Conservation (phyloP, 208 protist species). For the Strigomonas culicis region DNA sequence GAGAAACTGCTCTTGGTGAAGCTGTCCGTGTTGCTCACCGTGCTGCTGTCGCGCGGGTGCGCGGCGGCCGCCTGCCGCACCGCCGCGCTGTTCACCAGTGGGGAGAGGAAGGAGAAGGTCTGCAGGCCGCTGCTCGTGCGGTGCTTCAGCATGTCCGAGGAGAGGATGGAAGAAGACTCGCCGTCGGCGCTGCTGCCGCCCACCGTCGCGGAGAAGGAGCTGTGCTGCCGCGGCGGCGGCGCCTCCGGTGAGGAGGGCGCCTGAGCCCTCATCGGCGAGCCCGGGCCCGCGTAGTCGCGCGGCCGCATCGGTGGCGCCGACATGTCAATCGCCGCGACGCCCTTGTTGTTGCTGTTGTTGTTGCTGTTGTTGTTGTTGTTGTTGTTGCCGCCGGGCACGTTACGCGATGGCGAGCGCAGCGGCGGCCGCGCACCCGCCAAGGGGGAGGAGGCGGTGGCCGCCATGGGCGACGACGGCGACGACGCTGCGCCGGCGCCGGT, state of each 20-base stretch:
- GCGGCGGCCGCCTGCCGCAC: neutral
- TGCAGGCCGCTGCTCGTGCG: neutral
- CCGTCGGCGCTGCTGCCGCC: neutral
- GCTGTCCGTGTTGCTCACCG: no score
- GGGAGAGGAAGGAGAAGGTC: neutral
- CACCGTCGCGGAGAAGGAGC: neutral
- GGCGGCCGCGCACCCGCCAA: neutral
- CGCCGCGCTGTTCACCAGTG: neutral
- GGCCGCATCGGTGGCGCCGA: neutral
- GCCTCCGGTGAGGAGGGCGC: neutral
- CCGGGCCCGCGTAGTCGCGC: neutral
- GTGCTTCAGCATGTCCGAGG: neutral
- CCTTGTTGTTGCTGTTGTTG: neutral
- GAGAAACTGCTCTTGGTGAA: neutral
- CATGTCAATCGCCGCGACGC: no score
- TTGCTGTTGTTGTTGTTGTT: neutral
- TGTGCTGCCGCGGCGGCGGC: no score
- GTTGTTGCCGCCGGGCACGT: no score
- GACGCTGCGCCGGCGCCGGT: no score
- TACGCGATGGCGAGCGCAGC: neutral
- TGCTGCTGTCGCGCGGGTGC: neutral
- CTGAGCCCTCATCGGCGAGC: neutral
- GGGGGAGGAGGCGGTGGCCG: no score
- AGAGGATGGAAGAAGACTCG: no score
- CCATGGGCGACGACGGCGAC: no score